Evolutionary conservation across 2,329 filamentous ascomycete species (phyloP).

Genomic region (Metarhizium robertsii): DNA sequence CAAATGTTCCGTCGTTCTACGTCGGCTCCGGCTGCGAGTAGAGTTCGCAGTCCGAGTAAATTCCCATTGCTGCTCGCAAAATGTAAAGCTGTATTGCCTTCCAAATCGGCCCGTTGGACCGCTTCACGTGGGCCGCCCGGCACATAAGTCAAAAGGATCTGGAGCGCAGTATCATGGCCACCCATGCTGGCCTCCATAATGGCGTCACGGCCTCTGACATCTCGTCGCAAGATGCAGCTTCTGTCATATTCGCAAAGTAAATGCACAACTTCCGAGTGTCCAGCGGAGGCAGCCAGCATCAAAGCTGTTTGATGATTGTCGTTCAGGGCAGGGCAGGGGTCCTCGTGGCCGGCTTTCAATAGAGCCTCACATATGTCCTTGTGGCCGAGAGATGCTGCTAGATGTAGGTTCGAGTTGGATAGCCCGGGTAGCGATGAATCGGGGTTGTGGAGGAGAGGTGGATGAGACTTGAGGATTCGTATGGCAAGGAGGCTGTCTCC

Average conservation of each 20-base stretch:
- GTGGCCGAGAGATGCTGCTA: conserved; percentile 66
- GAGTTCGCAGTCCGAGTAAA: conserved; percentile 63
- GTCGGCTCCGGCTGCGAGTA: conserved; percentile 71
- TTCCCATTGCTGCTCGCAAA: conserved; percentile 79
- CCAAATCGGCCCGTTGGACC: conserved; percentile 50
- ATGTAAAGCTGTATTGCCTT: conserved; percentile 81
- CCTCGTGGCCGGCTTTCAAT: conserved; percentile 65
- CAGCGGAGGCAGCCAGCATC: conserved; percentile 63
- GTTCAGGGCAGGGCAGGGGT: conserved; percentile 64
- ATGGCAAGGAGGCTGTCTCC: conserved; percentile 63
- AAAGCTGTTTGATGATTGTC: conserved; percentile 72
- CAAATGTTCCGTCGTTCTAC: conserved; percentile 62
- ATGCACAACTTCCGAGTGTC: conserved; percentile 65
- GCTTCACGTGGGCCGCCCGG: conserved; percentile 44
- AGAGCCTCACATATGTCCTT: conserved; percentile 60
- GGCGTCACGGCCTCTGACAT: conserved; percentile 61
- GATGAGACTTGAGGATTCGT: conserved; percentile 68
- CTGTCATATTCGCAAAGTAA: conserved; percentile 58
- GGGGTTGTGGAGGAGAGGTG: conserved; percentile 65
- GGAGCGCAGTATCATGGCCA: conserved; percentile 56
- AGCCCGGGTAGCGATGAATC: conserved; percentile 58
- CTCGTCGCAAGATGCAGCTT: conserved; percentile 52
- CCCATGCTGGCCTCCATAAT: conserved; percentile 55
- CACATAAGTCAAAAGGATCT: conserved; percentile 53
- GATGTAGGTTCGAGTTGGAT: conserved; percentile 76